These are phyloP conservation scores for Pseudognaphalium luteoalbum DNA, from an alignment of 129 eudicot species.

Conservation along the genomic window DNA sequence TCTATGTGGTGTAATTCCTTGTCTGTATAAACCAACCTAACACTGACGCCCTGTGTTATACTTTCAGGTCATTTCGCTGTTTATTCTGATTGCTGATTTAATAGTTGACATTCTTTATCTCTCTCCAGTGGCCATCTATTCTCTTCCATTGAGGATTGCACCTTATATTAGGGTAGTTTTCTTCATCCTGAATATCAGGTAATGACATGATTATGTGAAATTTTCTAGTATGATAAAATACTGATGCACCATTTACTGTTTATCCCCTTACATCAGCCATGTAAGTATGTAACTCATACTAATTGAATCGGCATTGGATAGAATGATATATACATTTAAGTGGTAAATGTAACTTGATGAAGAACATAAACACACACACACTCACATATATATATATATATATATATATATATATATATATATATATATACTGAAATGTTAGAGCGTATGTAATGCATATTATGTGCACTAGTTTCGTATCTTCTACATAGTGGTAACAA, in stretches of 20 bases:
- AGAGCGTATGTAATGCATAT: not conserved
- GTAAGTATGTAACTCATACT: constrained; percentile 7
- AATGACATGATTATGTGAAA: constrained; percentile 23
- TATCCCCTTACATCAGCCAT: constrained; percentile 13
- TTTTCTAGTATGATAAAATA: constrained; percentile 19
- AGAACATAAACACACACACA: not conserved
- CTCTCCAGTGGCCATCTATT: constrained; percentile 67
- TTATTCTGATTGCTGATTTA: constrained; percentile 70
- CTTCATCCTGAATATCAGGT: constrained; percentile 82
- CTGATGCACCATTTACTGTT: constrained; percentile 2
- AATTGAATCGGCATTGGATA: constrained; percentile 8
- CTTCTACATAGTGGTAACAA: not conserved
- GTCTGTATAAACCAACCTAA: constrained; percentile 25
- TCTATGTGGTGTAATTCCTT: constrained; percentile 10
- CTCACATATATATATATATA: no score
- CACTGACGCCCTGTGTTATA: constrained; percentile 1
- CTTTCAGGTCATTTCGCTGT: constrained; percentile 65
- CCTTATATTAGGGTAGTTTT: constrained; percentile 78
- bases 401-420: no score
- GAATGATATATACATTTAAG: not conserved
- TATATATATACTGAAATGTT: not conserved
- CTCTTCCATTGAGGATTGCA: constrained; percentile 92
- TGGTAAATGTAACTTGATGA: constrained; percentile 1
- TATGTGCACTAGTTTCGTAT: not conserved
- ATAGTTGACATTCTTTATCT: constrained; percentile 57